These are phyloP conservation scores for Heterobasidion occidentale DNA, from an alignment of 1,284 basidiomycete species.

Conservation along the genomic window DNA sequence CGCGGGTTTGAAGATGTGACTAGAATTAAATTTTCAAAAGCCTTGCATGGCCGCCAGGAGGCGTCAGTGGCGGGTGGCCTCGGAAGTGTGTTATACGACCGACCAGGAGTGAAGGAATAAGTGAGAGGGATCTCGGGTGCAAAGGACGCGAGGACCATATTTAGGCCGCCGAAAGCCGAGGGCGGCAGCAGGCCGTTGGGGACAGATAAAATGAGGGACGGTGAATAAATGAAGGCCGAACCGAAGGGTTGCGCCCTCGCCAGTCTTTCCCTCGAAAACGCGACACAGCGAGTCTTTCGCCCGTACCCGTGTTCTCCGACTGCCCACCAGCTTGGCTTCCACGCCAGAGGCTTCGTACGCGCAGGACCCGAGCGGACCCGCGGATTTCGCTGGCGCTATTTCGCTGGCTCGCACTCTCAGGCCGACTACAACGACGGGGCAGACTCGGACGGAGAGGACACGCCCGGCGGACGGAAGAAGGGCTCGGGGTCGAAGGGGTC, in stretches of 20 bases:
- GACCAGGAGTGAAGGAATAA: no score
- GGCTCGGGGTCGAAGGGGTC: constrained; percentile 24
- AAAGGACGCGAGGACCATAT: no score
- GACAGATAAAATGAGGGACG: no score
- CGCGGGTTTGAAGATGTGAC: no score
- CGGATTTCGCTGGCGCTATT: background rate
- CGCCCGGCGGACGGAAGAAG: constrained; percentile 27
- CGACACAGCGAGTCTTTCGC: background rate
- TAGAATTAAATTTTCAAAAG: no score
- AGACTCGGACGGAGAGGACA: constrained; percentile 7
- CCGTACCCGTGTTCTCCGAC: background rate
- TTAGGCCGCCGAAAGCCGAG: no score
- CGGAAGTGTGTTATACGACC: no score
- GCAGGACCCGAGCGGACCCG: background rate
- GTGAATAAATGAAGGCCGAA: background rate
- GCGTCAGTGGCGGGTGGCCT: no score
- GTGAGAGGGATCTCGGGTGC: no score
- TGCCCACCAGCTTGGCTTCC: background rate
- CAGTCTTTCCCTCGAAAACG: background rate
- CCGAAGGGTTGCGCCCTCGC: background rate
- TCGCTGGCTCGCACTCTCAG: background rate
- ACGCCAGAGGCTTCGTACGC: background rate
- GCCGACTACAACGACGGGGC: background rate
- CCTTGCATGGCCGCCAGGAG: no score
- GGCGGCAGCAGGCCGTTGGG: no score